phyloP scores from a whole-genome alignment of 331 rosid genomes.

The Malus hybrid region DNA sequence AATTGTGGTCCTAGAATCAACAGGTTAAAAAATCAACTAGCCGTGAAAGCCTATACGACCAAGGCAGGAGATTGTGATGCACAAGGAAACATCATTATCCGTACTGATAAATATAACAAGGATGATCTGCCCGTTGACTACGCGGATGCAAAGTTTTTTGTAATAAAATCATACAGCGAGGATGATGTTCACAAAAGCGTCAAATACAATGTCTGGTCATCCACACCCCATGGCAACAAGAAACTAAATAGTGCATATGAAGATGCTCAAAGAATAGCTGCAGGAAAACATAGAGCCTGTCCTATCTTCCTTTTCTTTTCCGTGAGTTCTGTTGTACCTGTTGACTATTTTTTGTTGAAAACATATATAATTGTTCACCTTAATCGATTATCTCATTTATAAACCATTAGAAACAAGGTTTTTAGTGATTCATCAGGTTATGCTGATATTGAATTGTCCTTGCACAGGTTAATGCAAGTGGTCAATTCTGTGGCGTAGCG shows the following conservation, averaged over 20 bases:
- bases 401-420: not conserved
- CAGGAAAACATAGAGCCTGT: constrained; percentile 61
- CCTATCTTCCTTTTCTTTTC: constrained; percentile 85
- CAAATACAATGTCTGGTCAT: constrained; percentile 91
- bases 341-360: not conserved
- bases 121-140: constrained; percentile 61
- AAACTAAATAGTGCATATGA: constrained; percentile 68
- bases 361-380: not conserved
- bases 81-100: constrained; percentile 61
- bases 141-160: constrained; percentile 67
- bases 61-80: constrained; percentile 58
- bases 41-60: constrained; percentile 56
- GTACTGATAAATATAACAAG: constrained; percentile 74
- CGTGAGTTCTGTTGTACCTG: constrained; percentile 34
- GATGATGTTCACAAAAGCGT: constrained; percentile 95
- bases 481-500: constrained; percentile 90
- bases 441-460: constrained; percentile 6
- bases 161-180: constrained; percentile 91
- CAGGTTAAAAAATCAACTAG: constrained; percentile 49
- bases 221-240: constrained; percentile 94
- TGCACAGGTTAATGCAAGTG: constrained; percentile 86
- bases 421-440: not conserved
- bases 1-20: constrained; percentile 80
- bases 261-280: constrained; percentile 55
- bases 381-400: not conserved